Evolutionary conservation across 805 yeast genomes (phyloP).

Genomic region (Komagataella ulmi): DNA sequence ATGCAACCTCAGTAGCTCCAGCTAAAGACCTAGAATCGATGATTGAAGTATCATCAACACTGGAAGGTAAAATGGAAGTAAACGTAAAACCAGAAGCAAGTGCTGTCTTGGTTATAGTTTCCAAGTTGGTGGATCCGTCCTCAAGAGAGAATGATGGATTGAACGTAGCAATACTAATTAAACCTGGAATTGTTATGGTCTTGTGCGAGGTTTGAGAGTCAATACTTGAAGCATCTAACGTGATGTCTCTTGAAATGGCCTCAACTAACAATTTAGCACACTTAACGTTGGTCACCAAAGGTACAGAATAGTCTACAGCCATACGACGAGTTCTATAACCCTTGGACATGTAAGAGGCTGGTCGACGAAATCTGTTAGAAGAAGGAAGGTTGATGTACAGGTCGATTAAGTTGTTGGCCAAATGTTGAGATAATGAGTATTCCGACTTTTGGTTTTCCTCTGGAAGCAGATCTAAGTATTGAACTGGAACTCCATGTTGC

Average conservation of each 20-base stretch:
- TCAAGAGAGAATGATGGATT: constrained; percentile 41
- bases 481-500: constrained; percentile 90
- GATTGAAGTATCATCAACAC: constrained; percentile 47
- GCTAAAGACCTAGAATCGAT: constrained; percentile 52
- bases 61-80: constrained; percentile 66
- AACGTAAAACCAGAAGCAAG: constrained; percentile 83
- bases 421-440: constrained; percentile 89
- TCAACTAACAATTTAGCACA: constrained; percentile 92
- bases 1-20: constrained; percentile 42
- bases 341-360: constrained; percentile 93
- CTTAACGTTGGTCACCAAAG: constrained; percentile 94
- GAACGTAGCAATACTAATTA: constrained; percentile 70
- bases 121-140: constrained; percentile 41
- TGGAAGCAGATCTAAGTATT: constrained; percentile 78
- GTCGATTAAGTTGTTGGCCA: constrained; percentile 94
- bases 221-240: constrained; percentile 56
- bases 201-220: constrained; percentile 89
- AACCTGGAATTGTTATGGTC: constrained; percentile 74
- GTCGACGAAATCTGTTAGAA: constrained; percentile 94
- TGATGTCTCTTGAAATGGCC: constrained; percentile 66
- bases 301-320: constrained; percentile 98
- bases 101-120: constrained; percentile 54
- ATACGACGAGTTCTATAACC: constrained; percentile 98
- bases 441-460: constrained; percentile 74
- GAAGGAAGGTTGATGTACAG: constrained; percentile 95